Conservation (phyloP, 805 yeast species). For the Candida golubevii region DNA sequence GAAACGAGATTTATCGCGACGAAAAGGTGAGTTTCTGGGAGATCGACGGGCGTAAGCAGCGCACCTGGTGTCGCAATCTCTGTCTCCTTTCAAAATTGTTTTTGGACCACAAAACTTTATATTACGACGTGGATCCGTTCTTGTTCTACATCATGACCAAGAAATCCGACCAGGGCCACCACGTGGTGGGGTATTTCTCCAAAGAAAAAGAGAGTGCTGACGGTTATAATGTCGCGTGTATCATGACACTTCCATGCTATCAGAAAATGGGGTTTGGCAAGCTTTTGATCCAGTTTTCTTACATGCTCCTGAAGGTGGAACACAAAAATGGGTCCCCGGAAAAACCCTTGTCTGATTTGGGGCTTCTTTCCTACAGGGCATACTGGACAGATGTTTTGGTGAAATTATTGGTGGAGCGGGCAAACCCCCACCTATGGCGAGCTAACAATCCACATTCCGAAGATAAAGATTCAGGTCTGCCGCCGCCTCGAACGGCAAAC, state of each 20-base stretch:
- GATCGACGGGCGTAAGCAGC: slow-evolving; percentile 92
- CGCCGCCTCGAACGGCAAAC: slow-evolving; percentile 17
- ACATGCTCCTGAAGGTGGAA: slow-evolving; percentile 83
- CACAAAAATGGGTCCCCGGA: slow-evolving; percentile 95
- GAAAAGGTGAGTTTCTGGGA: slow-evolving; percentile 92
- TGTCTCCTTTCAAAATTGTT: slow-evolving; percentile 88
- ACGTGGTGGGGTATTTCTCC: slow-evolving; percentile 92
- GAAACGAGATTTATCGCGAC: slow-evolving; percentile 94
- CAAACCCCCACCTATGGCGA: slow-evolving; percentile 33
- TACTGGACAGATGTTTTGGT: slow-evolving; percentile 93
- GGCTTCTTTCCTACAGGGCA: slow-evolving; percentile 88
- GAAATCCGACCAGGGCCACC: slow-evolving; percentile 88
- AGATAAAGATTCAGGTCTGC: slow-evolving; percentile 21
- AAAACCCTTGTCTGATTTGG: slow-evolving; percentile 93
- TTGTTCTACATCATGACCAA: slow-evolving; percentile 93
- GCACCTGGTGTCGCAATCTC: slow-evolving; percentile 95
- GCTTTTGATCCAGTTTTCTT: slow-evolving; percentile 86
- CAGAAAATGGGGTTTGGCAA: slow-evolving; percentile 95
- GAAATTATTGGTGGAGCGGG: slow-evolving; percentile 60
- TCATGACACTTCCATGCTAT: slow-evolving; percentile 90
- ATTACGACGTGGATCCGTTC: slow-evolving; percentile 98
- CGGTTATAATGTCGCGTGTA: slow-evolving; percentile 94
- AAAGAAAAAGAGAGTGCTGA: slow-evolving; percentile 97
- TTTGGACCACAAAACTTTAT: slow-evolving; percentile 91
- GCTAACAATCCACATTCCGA: slow-evolving; percentile 38